Evolutionary conservation across 495 filamentous ascomycete species (phyloP).

Genomic region (Annulohypoxylon stygium): DNA sequence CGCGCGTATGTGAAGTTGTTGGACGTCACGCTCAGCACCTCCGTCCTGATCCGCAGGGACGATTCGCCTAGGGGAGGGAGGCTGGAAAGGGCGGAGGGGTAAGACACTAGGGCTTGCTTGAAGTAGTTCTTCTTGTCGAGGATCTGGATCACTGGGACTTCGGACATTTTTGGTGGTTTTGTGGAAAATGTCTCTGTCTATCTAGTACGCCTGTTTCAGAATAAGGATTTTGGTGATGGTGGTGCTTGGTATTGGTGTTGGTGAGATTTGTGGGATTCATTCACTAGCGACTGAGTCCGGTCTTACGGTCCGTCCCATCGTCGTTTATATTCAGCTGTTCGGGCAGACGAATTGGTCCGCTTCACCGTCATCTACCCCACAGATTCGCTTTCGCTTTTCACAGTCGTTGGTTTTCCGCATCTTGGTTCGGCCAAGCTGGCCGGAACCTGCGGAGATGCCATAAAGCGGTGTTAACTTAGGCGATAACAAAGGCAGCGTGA

Average conservation of each 20-base stretch:
- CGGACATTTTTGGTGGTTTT: conserved; percentile 26
- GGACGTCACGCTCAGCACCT: conserved; percentile 62
- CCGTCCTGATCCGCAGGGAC: conserved; percentile 60
- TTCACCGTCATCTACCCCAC: conserved; percentile 6
- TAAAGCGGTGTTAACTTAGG: background rate
- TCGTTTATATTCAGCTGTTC: conserved; percentile 9
- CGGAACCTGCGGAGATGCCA: background rate
- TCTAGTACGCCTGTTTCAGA: background rate
- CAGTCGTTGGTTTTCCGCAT: background rate
- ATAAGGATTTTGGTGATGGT: background rate
- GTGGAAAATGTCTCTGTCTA: conserved; percentile 1
- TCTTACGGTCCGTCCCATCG: background rate
- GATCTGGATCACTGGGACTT: conserved; percentile 50
- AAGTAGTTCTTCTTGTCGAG: conserved; percentile 56
- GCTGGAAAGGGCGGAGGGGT: conserved; percentile 45
- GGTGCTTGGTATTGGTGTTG: background rate
- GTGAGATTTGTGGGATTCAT: background rate
- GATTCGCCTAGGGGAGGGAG: conserved; percentile 46
- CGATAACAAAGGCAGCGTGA: background rate
- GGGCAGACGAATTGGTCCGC: conserved; percentile 13
- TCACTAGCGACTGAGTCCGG: background rate
- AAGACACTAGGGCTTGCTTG: conserved; percentile 50
- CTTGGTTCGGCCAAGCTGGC: background rate
- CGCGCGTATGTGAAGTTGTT: conserved; percentile 70
- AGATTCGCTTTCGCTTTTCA: conserved; percentile 3